phyloP scores from a whole-genome alignment of 1,284 basidiomycete species.

The Dichomitus squalens region DNA sequence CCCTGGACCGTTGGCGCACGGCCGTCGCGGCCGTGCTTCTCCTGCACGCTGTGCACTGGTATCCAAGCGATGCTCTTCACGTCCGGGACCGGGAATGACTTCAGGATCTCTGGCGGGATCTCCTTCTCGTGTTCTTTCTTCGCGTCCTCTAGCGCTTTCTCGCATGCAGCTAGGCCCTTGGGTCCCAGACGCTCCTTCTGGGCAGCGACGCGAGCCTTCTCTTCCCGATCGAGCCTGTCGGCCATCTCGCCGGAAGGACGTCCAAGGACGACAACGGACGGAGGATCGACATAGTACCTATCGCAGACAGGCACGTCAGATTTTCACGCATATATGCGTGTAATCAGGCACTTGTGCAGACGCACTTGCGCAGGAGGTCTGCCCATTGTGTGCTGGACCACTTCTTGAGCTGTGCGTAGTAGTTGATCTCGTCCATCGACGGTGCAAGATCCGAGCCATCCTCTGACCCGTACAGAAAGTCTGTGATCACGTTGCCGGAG shows the following conservation, averaged over 20 bases:
- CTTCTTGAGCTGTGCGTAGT: slow-evolving; percentile 65
- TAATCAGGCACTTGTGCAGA: neutral
- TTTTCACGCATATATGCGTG: neutral
- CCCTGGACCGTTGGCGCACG: slow-evolving; percentile 27
- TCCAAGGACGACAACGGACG: slow-evolving; percentile 78
- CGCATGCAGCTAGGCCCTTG: slow-evolving; percentile 78
- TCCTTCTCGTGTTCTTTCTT: slow-evolving; percentile 86
- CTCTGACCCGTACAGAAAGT: slow-evolving; percentile 87
- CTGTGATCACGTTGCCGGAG: slow-evolving; percentile 73
- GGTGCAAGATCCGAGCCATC: slow-evolving; percentile 81
- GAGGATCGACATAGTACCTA: slow-evolving; percentile 80
- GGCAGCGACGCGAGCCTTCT: slow-evolving; percentile 75
- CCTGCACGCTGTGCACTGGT: slow-evolving; percentile 82
- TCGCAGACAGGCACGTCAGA: neutral
- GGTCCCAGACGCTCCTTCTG: slow-evolving; percentile 79
- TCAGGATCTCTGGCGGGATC: slow-evolving; percentile 83
- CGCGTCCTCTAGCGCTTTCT: slow-evolving; percentile 75
- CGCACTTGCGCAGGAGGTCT: slow-evolving; percentile 76
- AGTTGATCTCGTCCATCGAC: slow-evolving; percentile 80
- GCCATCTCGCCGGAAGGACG: slow-evolving; percentile 89
- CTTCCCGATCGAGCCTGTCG: slow-evolving; percentile 79
- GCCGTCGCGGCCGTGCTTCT: slow-evolving; percentile 52
- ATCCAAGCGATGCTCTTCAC: slow-evolving; percentile 95
- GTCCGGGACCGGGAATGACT: slow-evolving; percentile 84
- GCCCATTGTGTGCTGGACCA: slow-evolving; percentile 86